These are phyloP conservation scores for Ambrosiella beaveri DNA, from an alignment of 2,329 filamentous ascomycete species.

Conservation along the genomic window DNA sequence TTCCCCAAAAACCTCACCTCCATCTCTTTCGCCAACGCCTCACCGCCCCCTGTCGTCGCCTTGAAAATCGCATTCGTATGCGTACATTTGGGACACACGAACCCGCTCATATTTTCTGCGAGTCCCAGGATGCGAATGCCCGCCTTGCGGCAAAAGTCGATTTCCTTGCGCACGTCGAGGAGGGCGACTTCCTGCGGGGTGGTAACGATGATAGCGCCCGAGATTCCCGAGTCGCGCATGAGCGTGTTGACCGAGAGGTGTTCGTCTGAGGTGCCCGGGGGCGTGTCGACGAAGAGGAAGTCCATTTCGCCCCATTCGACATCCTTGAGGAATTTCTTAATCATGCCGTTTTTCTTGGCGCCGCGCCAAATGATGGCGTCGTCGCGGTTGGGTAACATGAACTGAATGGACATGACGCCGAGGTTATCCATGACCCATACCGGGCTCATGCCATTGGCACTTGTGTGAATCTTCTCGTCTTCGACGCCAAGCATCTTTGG, in stretches of 20 bases:
- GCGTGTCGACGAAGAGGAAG: conserved; percentile 84
- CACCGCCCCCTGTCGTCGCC: conserved; percentile 77
- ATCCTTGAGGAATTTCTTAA: conserved; percentile 95
- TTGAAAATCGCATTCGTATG: conserved; percentile 73
- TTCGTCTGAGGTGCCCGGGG: conserved; percentile 88
- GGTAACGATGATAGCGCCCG: conserved; percentile 82
- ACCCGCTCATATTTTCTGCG: conserved; percentile 96
- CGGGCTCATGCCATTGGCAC: conserved; percentile 75
- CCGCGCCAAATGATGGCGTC: conserved; percentile 96
- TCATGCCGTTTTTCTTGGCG: conserved; percentile 94
- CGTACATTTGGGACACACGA: conserved; percentile 85
- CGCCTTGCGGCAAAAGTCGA: conserved; percentile 93
- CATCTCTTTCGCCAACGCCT: conserved; percentile 67
- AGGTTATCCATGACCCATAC: conserved; percentile 93
- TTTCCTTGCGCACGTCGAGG: conserved; percentile 88
- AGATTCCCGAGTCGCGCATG: conserved; percentile 77
- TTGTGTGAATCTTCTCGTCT: conserved; percentile 81
- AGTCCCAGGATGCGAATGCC: conserved; percentile 75
- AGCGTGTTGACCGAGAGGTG: conserved; percentile 88
- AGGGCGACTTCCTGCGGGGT: conserved; percentile 90
- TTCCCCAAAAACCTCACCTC: conserved; percentile 74
- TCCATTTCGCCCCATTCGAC: conserved; percentile 96
- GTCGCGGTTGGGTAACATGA: conserved; percentile 87
- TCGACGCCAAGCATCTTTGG: conserved; percentile 99
- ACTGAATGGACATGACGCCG: conserved; percentile 93